Evolutionary conservation across 495 filamentous ascomycete genomes (phyloP), one percentile per base, ranked within the genome.

Genomic region (Podospora fimiseda): DNA sequence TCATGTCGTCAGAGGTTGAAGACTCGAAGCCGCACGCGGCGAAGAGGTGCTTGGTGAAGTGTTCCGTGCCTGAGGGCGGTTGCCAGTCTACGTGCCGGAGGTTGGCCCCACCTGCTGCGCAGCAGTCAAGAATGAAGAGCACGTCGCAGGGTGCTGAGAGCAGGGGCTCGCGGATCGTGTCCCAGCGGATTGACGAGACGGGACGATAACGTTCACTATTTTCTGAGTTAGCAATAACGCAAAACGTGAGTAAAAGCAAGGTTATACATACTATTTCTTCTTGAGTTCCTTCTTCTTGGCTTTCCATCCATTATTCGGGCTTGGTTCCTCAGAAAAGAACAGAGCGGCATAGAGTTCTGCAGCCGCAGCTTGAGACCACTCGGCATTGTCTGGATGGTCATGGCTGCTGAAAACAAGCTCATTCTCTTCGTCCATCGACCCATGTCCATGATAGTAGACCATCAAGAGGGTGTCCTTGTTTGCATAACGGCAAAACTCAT

Each of bases 341-440:
- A 68, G 43, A 3, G 63, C 65, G 9, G 55, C 59, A 43, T 68
- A 68, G 4, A 68, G 59, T 19, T 68, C 65, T 2, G 63, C 65
- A 16, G 65, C 65, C 0, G 65, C 65, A 5, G 54, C 52, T 27
- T 66, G 58, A 8, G 57, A 52, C 63, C 59, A 64, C n/a, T 62
- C 58, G 0, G 59, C 20, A 46, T 64, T 59, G 9, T 60, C 49
- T 1, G 65, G 65, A 18, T 68, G 65, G 45, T 68, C 65, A 27
- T 68, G 65, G 22, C 65, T 65, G 61, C 65, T 68, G 18, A 68
- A 68, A 1, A 66, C 57, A 13, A 68, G 54, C 61, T 66, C 65
- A 15, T 65, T 64, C 8, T 62, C 58, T 15, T 59, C 63, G n/a
- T 68, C 57, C 37, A 68, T 39, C 14, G 61, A 56, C 4, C 65